phyloP scores from a whole-genome alignment of 176 grass and related monocot genomes.

The Avena insularis region DNA sequence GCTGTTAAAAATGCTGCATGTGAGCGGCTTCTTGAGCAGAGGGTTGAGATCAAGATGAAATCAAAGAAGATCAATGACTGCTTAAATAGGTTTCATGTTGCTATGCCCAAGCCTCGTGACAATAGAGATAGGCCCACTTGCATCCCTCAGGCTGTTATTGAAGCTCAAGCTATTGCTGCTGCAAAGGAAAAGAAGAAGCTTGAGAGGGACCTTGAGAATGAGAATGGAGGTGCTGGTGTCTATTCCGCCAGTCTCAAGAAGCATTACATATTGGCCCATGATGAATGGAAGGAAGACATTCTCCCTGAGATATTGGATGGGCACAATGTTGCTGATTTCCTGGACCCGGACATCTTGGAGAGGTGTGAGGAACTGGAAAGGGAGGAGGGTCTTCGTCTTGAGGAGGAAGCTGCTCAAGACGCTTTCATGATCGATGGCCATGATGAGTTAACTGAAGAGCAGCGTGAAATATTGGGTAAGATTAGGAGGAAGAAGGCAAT shows the following conservation, averaged over 20 bases:
- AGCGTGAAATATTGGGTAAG: constrained; percentile 55
- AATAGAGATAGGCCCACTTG: constrained; percentile 63
- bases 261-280: constrained; percentile 67
- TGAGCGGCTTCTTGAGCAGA: constrained; percentile 64
- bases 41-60: constrained; percentile 70
- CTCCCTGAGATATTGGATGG: constrained; percentile 76
- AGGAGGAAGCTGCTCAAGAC: constrained; percentile 55
- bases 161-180: constrained; percentile 51
- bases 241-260: constrained; percentile 85
- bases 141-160: constrained; percentile 54
- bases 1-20: constrained; percentile 70
- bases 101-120: constrained; percentile 81
- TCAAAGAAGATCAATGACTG: constrained; percentile 70
- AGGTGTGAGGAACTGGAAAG: constrained; percentile 77
- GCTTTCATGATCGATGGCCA: constrained; percentile 71
- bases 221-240: constrained; percentile 87
- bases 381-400: constrained; percentile 75
- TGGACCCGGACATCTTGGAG: constrained; percentile 78
- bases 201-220: constrained; percentile 67
- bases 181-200: constrained; percentile 72
- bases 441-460: constrained; percentile 60
- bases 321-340: constrained; percentile 78
- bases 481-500: constrained; percentile 73
- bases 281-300: constrained; percentile 80
- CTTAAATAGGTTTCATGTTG: constrained; percentile 81